Percentiles rank a stretch among this genome's conserved stretches.
phyloP scores from a whole-genome alignment of 1,139 yeast species.

The Candida smagusa region DNA sequence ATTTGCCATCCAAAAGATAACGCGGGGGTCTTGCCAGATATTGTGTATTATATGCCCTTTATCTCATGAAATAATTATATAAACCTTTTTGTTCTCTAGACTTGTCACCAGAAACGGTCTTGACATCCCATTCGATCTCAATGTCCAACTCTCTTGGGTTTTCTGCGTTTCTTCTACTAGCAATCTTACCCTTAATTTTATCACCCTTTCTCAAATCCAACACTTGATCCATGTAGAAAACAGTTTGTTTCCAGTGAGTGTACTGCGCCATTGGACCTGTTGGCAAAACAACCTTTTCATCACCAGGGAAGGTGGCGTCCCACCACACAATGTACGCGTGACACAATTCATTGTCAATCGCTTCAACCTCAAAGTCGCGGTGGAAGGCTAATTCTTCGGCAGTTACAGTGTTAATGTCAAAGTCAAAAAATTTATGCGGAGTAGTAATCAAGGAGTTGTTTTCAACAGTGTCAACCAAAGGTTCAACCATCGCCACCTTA shows the following conservation, averaged over 20 bases:
- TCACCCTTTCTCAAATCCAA: conserved; percentile 79
- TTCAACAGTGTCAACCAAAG: conserved; percentile 91
- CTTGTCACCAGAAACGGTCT: conserved; percentile 51
- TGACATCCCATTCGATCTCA: conserved; percentile 56
- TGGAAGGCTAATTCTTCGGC: conserved; percentile 79
- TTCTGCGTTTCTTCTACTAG: conserved; percentile 68
- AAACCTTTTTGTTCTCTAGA: conserved; percentile 55
- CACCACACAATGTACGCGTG: conserved; percentile 95
- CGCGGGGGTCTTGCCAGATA: too few species aligned
- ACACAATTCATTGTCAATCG: conserved; percentile 74
- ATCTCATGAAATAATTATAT: conserved; percentile 66
- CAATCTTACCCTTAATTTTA: conserved; percentile 62
- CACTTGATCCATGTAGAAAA: conserved; percentile 84
- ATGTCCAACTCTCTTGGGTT: conserved; percentile 88
- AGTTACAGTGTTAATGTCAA: conserved; percentile 86
- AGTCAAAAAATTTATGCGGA: conserved; percentile 66
- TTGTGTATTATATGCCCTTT: conserved; percentile 5
- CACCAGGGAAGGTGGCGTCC: conserved; percentile 83
- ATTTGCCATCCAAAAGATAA: too few species aligned
- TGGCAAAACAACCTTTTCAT: conserved; percentile 60
- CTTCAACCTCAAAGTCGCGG: conserved; percentile 62
- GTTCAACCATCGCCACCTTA: conserved; percentile 83
- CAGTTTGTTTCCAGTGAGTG: conserved; percentile 98
- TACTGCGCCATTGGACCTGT: conserved; percentile 82
- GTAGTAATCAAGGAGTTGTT: conserved; percentile 73